Percentiles rank a stretch among this genome's conserved stretches.
Evolutionary conservation across 2,329 filamentous ascomycete species (phyloP).

Genomic region (Bipolaris victoriae): DNA sequence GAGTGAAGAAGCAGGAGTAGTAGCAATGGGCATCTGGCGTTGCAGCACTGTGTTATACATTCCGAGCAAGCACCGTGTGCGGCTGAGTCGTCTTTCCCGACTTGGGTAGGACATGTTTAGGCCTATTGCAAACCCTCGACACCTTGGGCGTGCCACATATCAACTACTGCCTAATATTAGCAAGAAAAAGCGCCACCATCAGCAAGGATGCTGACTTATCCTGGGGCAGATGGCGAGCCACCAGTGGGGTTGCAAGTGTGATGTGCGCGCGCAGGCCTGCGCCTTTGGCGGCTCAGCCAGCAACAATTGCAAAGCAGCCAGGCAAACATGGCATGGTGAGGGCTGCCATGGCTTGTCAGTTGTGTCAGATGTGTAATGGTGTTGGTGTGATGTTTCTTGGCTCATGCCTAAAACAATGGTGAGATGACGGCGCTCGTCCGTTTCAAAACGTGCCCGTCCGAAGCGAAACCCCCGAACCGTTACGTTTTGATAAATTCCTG

Average conservation of each 20-base stretch:
- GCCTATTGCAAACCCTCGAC: constrained; percentile 16
- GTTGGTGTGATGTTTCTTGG: constrained; percentile 1
- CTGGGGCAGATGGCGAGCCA: constrained; percentile 1
- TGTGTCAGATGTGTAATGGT: background rate
- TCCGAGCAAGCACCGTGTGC: constrained; percentile 2
- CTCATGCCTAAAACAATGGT: constrained; percentile 11
- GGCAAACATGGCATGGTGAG: background rate
- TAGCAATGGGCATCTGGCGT: background rate
- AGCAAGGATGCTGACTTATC: constrained; percentile 7
- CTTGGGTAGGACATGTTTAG: constrained; percentile 18
- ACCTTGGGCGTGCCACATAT: constrained; percentile 13
- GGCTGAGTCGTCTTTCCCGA: constrained; percentile 21
- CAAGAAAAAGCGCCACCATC: constrained; percentile 14
- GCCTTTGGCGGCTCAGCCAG: background rate
- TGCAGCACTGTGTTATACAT: constrained; percentile 12
- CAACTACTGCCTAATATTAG: constrained; percentile 11
- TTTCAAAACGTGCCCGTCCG: constrained; percentile 12
- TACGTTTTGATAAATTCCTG: background rate
- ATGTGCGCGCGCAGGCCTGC: background rate
- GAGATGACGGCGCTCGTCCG: constrained; percentile 8
- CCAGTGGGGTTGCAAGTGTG: background rate
- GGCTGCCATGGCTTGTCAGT: constrained; percentile 6
- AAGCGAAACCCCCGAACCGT: constrained; percentile 6
- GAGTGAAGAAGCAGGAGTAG: background rate
- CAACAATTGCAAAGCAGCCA: background rate